phyloP scores from a whole-genome alignment of 176 grass and related monocot genomes.

The Ananas comosus region DNA sequence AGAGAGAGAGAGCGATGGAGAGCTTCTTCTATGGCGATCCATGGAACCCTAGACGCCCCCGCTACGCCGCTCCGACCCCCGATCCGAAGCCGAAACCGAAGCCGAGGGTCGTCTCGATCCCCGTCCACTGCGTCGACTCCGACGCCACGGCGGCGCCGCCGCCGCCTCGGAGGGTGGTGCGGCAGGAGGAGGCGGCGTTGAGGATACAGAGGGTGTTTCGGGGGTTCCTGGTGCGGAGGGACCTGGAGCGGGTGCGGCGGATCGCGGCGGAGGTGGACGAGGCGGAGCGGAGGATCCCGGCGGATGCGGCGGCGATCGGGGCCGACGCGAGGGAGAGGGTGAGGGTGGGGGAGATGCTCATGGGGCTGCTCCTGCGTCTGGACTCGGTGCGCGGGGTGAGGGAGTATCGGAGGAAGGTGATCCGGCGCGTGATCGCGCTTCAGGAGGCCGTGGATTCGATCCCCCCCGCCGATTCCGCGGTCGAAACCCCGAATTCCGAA shows the following conservation, averaged over 20 bases:
- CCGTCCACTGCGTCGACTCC: not conserved
- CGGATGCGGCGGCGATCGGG: not conserved
- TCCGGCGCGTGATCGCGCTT: constrained; percentile 41
- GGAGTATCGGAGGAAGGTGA: constrained; percentile 51
- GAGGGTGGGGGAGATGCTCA: constrained; percentile 39
- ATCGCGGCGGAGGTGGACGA: constrained; percentile 33
- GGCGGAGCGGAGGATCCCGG: constrained; percentile 9
- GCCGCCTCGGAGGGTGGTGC: not conserved
- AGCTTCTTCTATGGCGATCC: not conserved
- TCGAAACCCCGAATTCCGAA: not conserved
- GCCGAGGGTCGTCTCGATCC: not conserved
- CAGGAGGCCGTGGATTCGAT: constrained; percentile 64
- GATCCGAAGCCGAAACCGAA: not conserved
- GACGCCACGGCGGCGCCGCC: not conserved
- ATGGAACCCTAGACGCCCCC: not conserved
- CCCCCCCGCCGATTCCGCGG: not conserved
- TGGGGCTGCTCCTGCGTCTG: constrained; percentile 39
- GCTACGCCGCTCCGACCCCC: not conserved
- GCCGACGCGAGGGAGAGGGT: constrained; percentile 25
- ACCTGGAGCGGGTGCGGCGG: constrained; percentile 16
- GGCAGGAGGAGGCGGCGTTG: constrained; percentile 21
- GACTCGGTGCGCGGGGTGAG: constrained; percentile 55
- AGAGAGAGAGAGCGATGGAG: not conserved
- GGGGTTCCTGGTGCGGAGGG: constrained; percentile 44
- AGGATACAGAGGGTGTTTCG: constrained; percentile 44